Evolutionary conservation across 2,329 filamentous ascomycete genomes (phyloP), one percentile per base, ranked within the genome.

Genomic region (Cladophialophora chaetospira): DNA sequence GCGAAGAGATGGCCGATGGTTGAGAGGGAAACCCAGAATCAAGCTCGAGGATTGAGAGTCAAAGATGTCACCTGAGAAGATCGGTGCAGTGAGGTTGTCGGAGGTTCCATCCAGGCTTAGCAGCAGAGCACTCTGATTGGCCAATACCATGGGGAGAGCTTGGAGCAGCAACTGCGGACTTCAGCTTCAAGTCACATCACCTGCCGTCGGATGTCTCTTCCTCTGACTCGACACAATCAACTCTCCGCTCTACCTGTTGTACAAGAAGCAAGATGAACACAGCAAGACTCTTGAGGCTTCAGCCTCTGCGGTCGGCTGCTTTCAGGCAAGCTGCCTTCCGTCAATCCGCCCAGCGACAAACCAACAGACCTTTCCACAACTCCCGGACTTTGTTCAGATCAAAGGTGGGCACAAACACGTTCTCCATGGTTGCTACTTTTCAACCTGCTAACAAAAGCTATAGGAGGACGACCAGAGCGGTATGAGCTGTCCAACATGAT

Each of bases 391-490:
- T 61, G 56, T 58, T 64, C 38, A 63, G 64, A 53, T 29, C 57
- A 38, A 66, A 66, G 64, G 64, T 63, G 42, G 19, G 64, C 47
- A 52, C 10, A 40, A 17, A 23, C 11, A 8, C 11, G 15, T 11
- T n/a, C 21, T 42, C n/a, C 26, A 15, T 25, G 21, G 6, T n/a
- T n/a, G 23, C 23, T 44, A 23, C 15, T 26, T 5, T 23, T 4
- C 3, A n/a, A 43, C 15, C 21, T 45, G 35, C 52, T 60, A 42
- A 63, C 40, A n/a, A 4, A 42, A 8, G 19, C 21, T 68, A 61
- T 66, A 87, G 84, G 85, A 85, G 73, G 82, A 86, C 73, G 78
- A 81, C 71, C 82, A 86, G 63, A 79, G 80, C 71, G 84, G 84
- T 87, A 82, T 65, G 77, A 58, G 53, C 25, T 26, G 10, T 11